Evolutionary conservation across 2,329 filamentous ascomycete species (phyloP).

Genomic region (Claviceps digitariae): DNA sequence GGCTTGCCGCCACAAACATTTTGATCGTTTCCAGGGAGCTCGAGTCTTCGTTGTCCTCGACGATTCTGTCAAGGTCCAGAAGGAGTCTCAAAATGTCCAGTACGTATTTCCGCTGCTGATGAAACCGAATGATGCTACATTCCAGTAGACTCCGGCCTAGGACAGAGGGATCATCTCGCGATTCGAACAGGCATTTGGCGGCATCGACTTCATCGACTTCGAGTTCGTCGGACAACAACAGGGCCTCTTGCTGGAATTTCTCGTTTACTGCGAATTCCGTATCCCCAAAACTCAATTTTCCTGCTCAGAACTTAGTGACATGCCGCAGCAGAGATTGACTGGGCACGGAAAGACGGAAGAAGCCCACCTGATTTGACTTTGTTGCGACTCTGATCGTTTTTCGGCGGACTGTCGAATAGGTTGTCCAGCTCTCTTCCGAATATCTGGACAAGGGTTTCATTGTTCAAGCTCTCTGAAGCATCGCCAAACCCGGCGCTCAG

Average conservation of each 20-base stretch:
- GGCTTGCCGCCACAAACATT: slow-evolving; percentile 20
- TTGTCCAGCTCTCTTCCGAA: slow-evolving; percentile 59
- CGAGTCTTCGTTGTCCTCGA: slow-evolving; percentile 38
- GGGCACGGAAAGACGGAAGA: neutral
- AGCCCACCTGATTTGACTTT: slow-evolving; percentile 51
- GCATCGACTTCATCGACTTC: slow-evolving; percentile 84
- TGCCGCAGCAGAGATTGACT: neutral
- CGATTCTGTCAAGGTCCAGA: slow-evolving; percentile 45
- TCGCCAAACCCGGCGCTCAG: slow-evolving; percentile 54
- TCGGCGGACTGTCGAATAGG: slow-evolving; percentile 61
- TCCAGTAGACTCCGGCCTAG: slow-evolving; percentile 63
- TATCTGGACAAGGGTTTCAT: slow-evolving; percentile 54
- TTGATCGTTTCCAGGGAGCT: slow-evolving; percentile 20
- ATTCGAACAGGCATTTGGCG: slow-evolving; percentile 60
- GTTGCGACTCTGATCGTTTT: slow-evolving; percentile 63
- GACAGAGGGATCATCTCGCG: slow-evolving; percentile 52
- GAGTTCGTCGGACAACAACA: slow-evolving; percentile 75
- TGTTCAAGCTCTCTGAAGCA: slow-evolving; percentile 52
- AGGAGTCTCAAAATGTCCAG: slow-evolving; percentile 75
- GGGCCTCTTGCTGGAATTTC: slow-evolving; percentile 69
- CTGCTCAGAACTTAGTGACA: slow-evolving; percentile 29
- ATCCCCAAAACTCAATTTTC: slow-evolving; percentile 60
- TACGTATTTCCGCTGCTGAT: slow-evolving; percentile 69
- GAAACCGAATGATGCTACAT: slow-evolving; percentile 74
- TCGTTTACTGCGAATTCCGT: slow-evolving; percentile 71